Evolutionary conservation across 164 flowering plant genomes (phyloP), one percentile per base, ranked within the genome.

Genomic region (Santalum album): DNA sequence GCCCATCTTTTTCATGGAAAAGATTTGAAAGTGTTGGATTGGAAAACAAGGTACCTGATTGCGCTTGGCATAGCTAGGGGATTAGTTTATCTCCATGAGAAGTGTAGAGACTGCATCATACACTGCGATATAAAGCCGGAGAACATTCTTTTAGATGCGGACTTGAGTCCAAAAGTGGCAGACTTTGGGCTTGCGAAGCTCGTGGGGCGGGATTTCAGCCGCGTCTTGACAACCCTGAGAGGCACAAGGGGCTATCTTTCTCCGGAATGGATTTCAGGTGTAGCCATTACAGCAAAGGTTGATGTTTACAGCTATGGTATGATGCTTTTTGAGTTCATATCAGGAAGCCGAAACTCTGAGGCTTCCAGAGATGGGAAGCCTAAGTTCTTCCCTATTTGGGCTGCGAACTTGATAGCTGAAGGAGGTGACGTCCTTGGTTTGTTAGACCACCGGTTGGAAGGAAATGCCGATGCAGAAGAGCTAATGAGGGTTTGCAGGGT

Each of bases 281-380:
- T 65, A 29, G 67, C 76, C 7, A 56, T 65, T 9, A 72, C 72
- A 18, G 63, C 70, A 14, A 72, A 72, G 34, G 72, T 70, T 16
- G 76, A 72, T 46, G 76, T 72, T 19, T 72, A 64, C 57, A 72
- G 76, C 60, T 72, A 61, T 25, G 74, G 78, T n/a, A 70, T 73
- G 78, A 67, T 70, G 74, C 69, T 70, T 21, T 67, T 73, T 20
- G 78, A 73, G 29, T 3, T 73, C 16, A 65, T 67, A 14, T 64
- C 74, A 17, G 78, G 78, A 25, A 61, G 64, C 38, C 59, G 72
- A 52, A 69, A 69, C 71, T 52, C 66, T 6, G 64, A 65, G 44
- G 54, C 16, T 9, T 54, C 58, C 12, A 53, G 16, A 42, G 69
- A 66, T 52, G 66, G 51, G 0, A 56, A 55, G 52, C 32, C 56